Base-by-base conservation (phyloP, 345 rosid species). In the Salix exigua region DNA sequence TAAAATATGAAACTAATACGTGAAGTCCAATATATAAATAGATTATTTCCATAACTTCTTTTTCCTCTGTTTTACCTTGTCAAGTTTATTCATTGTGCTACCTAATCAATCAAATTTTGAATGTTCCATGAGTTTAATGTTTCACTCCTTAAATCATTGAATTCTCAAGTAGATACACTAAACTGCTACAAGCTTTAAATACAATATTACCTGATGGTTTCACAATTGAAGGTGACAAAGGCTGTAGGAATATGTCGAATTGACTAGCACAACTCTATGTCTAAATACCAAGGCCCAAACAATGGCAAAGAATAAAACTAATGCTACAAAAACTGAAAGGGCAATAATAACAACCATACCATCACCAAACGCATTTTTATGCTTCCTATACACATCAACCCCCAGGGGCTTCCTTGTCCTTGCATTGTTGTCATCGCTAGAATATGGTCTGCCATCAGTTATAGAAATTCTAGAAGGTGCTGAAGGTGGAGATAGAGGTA, bases 401-500 rank as follows among this genome's bases (percentile, higher is more conserved):
- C 98, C 99, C 0, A 91, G 81, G 19, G 99, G 99, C 83, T 92
- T 96, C 80, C 83, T 74, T 6, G 83, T 79, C 85, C 92, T 85
- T 67, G 80, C 86, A 82, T 89, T 89, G 72, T 85, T 86, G 73
- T 81, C 73, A 80, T 65, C 79, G 74, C 90, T 91, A 0, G 94
- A 68, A 82, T 79, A 93, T 48, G 99, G 94, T 25, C 88, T 94
- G 35, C 70, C 88, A 85, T 92, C 92, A 26, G 83, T 80, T 31
- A 89, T 86, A 62, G 75, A 66, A 84, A 81, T 84, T 71, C 82
- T 87, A 0, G 94, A 87, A 70, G 90, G 78, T 31, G 93, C 83
- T 33, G 80, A 81, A 71, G 99, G 99, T 2, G 99, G 99, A 76
- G 99, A 88, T 55, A 93, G 88, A 7, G 99, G 99, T 76, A 96